A percentile compares a stretch with the other conserved stretches of the same genome.
Evolutionary conservation across 371 early-diverging fungal genomes (phyloP).

Genomic region (Entomophthora muscae): DNA sequence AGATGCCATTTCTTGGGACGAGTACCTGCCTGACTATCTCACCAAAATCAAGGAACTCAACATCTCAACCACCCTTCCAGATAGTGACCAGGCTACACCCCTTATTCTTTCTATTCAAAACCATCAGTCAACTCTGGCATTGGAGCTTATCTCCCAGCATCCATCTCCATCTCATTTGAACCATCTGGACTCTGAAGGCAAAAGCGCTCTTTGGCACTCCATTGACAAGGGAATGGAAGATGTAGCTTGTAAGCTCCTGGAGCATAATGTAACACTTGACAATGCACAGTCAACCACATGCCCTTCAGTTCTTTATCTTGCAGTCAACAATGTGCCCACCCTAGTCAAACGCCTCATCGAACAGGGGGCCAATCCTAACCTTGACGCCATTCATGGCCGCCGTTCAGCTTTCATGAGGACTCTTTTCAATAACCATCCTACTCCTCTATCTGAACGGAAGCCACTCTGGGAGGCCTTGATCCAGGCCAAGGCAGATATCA

Average conservation of each 20-base stretch:
- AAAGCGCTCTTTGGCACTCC: not conserved
- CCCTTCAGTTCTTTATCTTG: not conserved
- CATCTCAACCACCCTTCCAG: not conserved
- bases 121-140: not conserved
- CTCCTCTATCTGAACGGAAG: constrained; percentile 9
- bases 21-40: not conserved
- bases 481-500: constrained; percentile 14
- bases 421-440: constrained; percentile 12
- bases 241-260: not conserved
- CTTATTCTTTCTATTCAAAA: not conserved
- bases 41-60: not conserved
- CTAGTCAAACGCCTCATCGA: not conserved
- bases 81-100: not conserved
- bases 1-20: constrained; percentile 9
- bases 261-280: not conserved
- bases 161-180: not conserved
- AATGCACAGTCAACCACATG: not conserved
- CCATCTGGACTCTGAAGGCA: not conserved
- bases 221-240: not conserved
- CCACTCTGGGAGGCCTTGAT: constrained; percentile 14
- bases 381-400: constrained; percentile 16
- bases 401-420: constrained; percentile 22
- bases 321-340: not conserved
- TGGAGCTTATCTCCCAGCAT: not conserved
- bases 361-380: not conserved